Conservation (phyloP, 2,329 filamentous ascomycete genomes). For the Diplodia scrobiculata region DNA sequence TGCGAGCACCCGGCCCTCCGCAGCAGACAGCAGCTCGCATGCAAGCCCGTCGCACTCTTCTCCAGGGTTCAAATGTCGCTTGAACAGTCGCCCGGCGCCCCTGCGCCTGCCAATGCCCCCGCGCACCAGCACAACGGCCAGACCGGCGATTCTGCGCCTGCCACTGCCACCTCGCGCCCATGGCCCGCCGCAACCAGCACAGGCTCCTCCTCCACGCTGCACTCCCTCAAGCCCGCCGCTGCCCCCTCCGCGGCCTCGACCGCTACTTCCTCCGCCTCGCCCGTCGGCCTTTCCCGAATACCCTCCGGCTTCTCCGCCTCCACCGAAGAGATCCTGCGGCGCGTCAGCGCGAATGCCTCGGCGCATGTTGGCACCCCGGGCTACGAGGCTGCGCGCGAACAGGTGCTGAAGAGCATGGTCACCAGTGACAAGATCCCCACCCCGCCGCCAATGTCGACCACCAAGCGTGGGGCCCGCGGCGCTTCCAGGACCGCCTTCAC, state of each 20-base stretch:
- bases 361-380: slow-evolving; percentile 43
- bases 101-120: slow-evolving; percentile 25
- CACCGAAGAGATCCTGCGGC: slow-evolving; percentile 48
- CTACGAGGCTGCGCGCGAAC: slow-evolving; percentile 52
- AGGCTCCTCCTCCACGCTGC: slow-evolving; percentile 1
- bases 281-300: slow-evolving; percentile 6
- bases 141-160: slow-evolving; percentile 19
- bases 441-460: slow-evolving; percentile 40
- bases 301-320: slow-evolving; percentile 41
- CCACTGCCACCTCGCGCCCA: slow-evolving; percentile 10
- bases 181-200: slow-evolving; percentile 22
- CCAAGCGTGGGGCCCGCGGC: slow-evolving; percentile 40
- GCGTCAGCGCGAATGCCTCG: slow-evolving; percentile 42
- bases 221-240: slow-evolving; percentile 15
- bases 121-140: slow-evolving; percentile 13
- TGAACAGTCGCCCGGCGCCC: slow-evolving; percentile 19
- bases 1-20: slow-evolving; percentile 12
- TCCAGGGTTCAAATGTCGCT: slow-evolving; percentile 20
- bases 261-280: not conserved
- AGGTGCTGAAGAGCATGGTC: slow-evolving; percentile 50
- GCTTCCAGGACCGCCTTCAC: not conserved
- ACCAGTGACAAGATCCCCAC: slow-evolving; percentile 50
- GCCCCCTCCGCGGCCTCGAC: slow-evolving; percentile 14
- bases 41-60: slow-evolving; percentile 13
- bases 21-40: slow-evolving; percentile 21